Base-by-base conservation (phyloP, 495 filamentous ascomycete genomes). In the Aspergillus panamensis region DNA sequence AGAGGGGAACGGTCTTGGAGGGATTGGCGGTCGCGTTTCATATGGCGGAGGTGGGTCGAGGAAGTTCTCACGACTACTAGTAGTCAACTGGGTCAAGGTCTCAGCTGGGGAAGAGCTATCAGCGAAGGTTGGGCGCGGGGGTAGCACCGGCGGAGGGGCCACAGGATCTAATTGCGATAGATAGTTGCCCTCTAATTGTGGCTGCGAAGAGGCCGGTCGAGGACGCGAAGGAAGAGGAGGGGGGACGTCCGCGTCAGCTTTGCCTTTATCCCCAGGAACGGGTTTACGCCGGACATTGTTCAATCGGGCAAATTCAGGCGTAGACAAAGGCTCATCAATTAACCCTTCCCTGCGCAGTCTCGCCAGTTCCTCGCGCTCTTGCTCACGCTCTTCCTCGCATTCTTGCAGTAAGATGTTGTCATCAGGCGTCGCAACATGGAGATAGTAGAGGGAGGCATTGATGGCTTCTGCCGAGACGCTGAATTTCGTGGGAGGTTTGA, bases 391-490 rank as follows among this genome's bases (percentile, higher is more conserved):
- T 25, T 67, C 71, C 51, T 75, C 74, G 47, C 77, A 71, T 56
- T 78, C 70, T 31, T 77, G 67, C 3, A 86, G 73, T 9, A 81
- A 65, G 48, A 72, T 68, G 25, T 84, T 80, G 58, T 87, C 82
- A 9, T 86, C 79, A 14, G 82, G 80, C 0, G 80, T 77, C 53
- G 93, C 80, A 35, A 95, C 77, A 68, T 98, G 94, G 35, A 96
- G 71, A 66, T 93, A 97, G 72, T 97, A 98, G 3, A 98, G 79
- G 10, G 87, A 94, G 60, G 86, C 89, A 48, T 87, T 84, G 33
- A 97, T 87, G 68, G 96, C 93, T 66, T 90, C 86, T 8, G 83
- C 88, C 0, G 89, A 95, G 25, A 97, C 89, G 39, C 90, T 90
- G 2, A 74, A 73, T 69, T 93, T 94, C 16, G 86, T 77, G 16